phyloP scores from a whole-genome alignment of 2,329 filamentous ascomycete genomes.

The Sclerotinia spermophila region DNA sequence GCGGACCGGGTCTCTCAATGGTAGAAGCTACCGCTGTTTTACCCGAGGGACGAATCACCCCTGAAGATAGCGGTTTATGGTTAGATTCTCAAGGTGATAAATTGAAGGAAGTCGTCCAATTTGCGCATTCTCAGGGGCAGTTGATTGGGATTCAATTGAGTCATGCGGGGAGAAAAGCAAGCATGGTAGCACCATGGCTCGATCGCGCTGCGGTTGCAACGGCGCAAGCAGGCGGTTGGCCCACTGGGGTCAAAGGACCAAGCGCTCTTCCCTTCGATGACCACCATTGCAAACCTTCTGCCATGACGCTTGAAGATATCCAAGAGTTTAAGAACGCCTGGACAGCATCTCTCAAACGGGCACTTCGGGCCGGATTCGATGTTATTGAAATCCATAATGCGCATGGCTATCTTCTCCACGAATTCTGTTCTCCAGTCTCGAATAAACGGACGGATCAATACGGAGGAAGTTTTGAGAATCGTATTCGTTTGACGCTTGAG shows the following conservation, averaged over 20 bases:
- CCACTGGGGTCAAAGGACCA: slow-evolving; percentile 50
- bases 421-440: slow-evolving; percentile 65
- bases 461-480: slow-evolving; percentile 69
- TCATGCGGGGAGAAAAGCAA: slow-evolving; percentile 72
- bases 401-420: slow-evolving; percentile 72
- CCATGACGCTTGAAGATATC: slow-evolving; percentile 67
- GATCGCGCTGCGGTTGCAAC: slow-evolving; percentile 49
- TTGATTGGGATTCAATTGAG: slow-evolving; percentile 76
- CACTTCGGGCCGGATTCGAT: slow-evolving; percentile 65
- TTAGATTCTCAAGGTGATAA: slow-evolving; percentile 71
- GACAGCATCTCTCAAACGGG: slow-evolving; percentile 53
- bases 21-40: slow-evolving; percentile 76
- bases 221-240: slow-evolving; percentile 53
- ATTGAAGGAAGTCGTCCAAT: slow-evolving; percentile 68
- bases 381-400: slow-evolving; percentile 77
- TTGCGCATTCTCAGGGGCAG: slow-evolving; percentile 73
- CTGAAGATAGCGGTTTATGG: slow-evolving; percentile 78
- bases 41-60: slow-evolving; percentile 76
- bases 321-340: slow-evolving; percentile 59
- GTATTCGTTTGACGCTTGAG: slow-evolving; percentile 64
- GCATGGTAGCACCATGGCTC: slow-evolving; percentile 61
- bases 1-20: slow-evolving; percentile 70
- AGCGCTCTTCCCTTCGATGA: slow-evolving; percentile 57
- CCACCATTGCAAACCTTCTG: slow-evolving; percentile 58
- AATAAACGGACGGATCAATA: slow-evolving; percentile 68